Conservation (phyloP, 2,329 filamentous ascomycete species). For the Thermomyces lanuginosus region DNA sequence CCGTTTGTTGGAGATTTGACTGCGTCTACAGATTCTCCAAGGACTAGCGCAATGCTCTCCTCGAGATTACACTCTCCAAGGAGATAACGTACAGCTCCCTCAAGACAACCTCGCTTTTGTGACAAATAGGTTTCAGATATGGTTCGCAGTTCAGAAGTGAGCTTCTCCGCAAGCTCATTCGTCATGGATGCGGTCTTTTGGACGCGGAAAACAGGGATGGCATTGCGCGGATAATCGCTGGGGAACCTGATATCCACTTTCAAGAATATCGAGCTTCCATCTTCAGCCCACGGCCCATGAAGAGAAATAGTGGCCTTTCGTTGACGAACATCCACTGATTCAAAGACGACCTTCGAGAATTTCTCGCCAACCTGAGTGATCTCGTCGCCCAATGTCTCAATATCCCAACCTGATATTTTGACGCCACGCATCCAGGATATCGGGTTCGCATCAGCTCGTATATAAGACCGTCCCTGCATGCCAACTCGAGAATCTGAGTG, state of each 20-base stretch:
- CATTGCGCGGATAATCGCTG: conserved; percentile 35
- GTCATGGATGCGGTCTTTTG: conserved; percentile 43
- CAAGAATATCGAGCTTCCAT: conserved; percentile 37
- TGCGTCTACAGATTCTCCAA: conserved; percentile 41
- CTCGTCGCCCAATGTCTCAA: conserved; percentile 42
- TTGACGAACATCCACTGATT: conserved; percentile 39
- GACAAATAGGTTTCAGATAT: conserved; percentile 40
- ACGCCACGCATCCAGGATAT: conserved; percentile 51
- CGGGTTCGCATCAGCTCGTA: conserved; percentile 38
- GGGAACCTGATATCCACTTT: conserved; percentile 45
- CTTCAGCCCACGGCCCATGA: conserved; percentile 43
- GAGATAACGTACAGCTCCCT: conserved; percentile 45
- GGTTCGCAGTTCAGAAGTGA: conserved; percentile 36
- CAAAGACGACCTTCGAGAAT: conserved; percentile 44
- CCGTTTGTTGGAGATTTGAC: conserved; percentile 28
- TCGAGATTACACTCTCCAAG: conserved; percentile 43
- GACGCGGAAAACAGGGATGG: conserved; percentile 36
- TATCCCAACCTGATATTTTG: conserved; percentile 40
- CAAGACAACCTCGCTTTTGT: conserved; percentile 40
- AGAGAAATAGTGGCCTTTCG: conserved; percentile 40
- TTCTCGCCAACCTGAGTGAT: conserved; percentile 45
- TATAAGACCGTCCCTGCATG: conserved; percentile 32
- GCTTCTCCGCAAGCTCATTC: conserved; percentile 32
- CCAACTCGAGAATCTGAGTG: conserved; percentile 33
- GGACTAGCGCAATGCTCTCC: conserved; percentile 36